Base-by-base conservation (phyloP, 2,329 filamentous ascomycete species). In the Chrysoporthe deuterocubensis region DNA sequence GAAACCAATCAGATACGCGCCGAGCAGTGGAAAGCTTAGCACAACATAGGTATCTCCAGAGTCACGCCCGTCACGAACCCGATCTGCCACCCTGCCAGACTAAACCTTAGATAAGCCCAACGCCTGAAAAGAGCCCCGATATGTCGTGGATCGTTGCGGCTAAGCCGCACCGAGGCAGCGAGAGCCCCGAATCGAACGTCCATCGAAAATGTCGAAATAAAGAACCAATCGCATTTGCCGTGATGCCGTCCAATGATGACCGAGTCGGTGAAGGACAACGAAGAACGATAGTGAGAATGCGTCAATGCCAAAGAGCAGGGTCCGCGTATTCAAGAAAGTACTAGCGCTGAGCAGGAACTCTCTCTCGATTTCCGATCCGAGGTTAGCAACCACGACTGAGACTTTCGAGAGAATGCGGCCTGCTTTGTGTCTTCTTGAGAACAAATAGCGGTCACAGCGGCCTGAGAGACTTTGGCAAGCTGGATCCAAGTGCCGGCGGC, bases 51-150 rank as follows among this genome's bases (percentile, higher is more conserved):
- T 63, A 63, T 57, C 14, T 37, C 50, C 14, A 64, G 62, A 18
- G 16, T 44, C 50, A 56, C 26, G 16, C 26, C 62, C 40, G 14
- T 44, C 40, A 26, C 6, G 52, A 34, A 34, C 40, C 57, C 18
- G 3, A 64, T 56, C 50, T 43, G 50, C 50, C 62, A 44, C 4
- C 48, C n/a, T 26, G 48, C 46, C 46, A 50, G 13, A 56, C 50
- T 21, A 60, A 46, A 43, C 21, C 54, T 48, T 60, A 16, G 40
- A 50, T 48, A 62, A 65, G 64, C 64, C 50, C 9, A 44, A 64
- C 16, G 62, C 62, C 37, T 21, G 40, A 21, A 43, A 14, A 64
- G 48, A 40, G 54, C 16, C 34, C 9, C 3, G 5, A n/a, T 40
- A 32, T 37, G 4, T 18, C 6, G 34, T 57, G 32, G 9, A 57